Conservation (phyloP, 2,329 filamentous ascomycete genomes). For the Exophiala oligosperma region DNA sequence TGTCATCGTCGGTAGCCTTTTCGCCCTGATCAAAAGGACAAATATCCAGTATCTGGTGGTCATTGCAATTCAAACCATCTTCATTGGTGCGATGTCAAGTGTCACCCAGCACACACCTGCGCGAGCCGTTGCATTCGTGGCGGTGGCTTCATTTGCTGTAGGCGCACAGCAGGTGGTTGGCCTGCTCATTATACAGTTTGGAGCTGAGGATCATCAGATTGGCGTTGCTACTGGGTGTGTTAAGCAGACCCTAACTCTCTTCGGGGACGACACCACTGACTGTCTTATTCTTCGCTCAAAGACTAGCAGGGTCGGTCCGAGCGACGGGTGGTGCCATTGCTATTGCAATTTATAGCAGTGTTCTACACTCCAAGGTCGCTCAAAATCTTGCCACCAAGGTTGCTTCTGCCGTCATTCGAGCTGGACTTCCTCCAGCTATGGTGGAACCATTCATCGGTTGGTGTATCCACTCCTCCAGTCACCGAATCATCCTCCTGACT, state of each 20-base stretch:
- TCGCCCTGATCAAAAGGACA: neutral
- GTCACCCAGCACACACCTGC: conserved; percentile 9
- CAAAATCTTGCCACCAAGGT: neutral
- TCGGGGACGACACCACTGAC: too few species aligned
- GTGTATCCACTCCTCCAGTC: too few species aligned
- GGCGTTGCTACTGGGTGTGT: conserved; percentile 11
- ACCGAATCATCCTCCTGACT: neutral
- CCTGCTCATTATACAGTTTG: conserved; percentile 13
- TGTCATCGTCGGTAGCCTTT: conserved; percentile 7
- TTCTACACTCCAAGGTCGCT: conserved; percentile 6
- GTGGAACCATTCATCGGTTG: too few species aligned
- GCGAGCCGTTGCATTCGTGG: conserved; percentile 11
- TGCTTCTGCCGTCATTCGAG: conserved; percentile 6
- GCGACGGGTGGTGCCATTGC: conserved; percentile 10
- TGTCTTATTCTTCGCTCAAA: too few species aligned
- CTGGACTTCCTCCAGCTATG: conserved; percentile 6
- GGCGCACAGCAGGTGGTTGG: conserved; percentile 10
- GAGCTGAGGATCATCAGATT: conserved; percentile 14
- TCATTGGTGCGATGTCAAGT: conserved; percentile 7
- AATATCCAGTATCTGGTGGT: too few species aligned
- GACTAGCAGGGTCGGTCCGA: neutral
- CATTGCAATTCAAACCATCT: neutral
- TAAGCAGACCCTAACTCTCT: neutral
- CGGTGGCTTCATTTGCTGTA: conserved; percentile 5
- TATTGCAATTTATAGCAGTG: conserved; percentile 12